Conservation (phyloP, 106 monocot genomes). For the Phalaenopsis equestris region DNA sequence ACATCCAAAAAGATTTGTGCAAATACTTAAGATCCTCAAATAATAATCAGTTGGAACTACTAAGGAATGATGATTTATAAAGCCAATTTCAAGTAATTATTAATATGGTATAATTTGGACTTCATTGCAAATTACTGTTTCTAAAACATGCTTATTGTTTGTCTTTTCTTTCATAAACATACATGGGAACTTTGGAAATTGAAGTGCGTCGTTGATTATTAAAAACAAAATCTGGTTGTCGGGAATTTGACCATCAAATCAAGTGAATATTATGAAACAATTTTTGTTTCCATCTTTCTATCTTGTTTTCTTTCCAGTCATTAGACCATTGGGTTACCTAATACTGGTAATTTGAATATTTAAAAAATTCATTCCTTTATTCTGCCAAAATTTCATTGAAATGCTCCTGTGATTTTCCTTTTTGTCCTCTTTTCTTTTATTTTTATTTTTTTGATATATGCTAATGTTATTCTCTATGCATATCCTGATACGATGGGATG, state of each 20-base stretch:
- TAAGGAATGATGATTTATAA: too few relatives aligned
- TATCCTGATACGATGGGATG: slow-evolving; percentile 12
- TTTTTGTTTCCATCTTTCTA: neutral
- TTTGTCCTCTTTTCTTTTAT: neutral
- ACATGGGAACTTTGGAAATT: too few relatives aligned
- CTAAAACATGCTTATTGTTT: neutral
- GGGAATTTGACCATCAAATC: neutral
- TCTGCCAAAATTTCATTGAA: neutral
- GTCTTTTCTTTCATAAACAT: too few relatives aligned
- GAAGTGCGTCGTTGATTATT: too few relatives aligned
- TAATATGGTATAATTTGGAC: too few relatives aligned
- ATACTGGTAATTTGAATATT: neutral
- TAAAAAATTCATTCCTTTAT: neutral
- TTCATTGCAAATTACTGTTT: neutral
- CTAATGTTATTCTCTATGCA: slow-evolving; percentile 4
- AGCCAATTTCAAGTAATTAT: too few relatives aligned
- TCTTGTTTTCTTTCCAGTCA: neutral
- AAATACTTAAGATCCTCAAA: too few relatives aligned
- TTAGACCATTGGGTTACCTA: neutral
- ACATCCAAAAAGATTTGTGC: too few relatives aligned
- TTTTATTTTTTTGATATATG: neutral
- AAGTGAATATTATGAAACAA: neutral
- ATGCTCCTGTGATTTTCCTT: neutral
- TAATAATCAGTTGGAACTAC: too few relatives aligned
- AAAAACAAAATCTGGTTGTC: too few relatives aligned